phyloP scores from a whole-genome alignment of 768 basidiomycete genomes.

The Suillus spraguei region DNA sequence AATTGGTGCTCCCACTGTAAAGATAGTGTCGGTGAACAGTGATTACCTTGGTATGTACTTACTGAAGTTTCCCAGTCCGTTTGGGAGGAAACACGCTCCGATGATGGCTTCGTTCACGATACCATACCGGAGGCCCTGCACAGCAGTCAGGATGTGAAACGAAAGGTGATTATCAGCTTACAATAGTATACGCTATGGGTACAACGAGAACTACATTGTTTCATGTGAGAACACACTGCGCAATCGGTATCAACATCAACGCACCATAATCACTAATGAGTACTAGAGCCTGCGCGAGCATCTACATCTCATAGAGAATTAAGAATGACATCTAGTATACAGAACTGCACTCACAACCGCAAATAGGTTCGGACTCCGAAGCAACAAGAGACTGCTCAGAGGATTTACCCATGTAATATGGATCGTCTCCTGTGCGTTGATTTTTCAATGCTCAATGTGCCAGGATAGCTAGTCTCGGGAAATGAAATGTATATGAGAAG shows the following conservation, averaged over 20 bases:
- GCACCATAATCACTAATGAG: background rate
- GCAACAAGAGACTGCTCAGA: conserved; percentile 47
- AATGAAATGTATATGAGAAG: conserved; percentile 45
- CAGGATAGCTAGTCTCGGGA: conserved; percentile 70
- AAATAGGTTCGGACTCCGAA: conserved; percentile 62
- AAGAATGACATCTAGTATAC: background rate
- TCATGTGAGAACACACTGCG: conserved; percentile 33
- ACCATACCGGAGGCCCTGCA: no score
- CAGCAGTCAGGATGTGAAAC: no score
- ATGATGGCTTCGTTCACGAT: no score
- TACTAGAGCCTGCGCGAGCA: background rate
- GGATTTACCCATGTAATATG: conserved; percentile 53
- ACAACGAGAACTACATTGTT: conserved; percentile 40
- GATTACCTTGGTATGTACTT: no score
- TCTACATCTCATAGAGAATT: background rate
- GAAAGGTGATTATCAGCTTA: no score
- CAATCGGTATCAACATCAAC: background rate
- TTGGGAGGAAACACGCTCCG: no score
- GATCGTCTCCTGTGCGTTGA: conserved; percentile 33
- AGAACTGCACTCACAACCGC: conserved; percentile 44
- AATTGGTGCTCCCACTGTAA: no score
- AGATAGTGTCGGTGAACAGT: no score
- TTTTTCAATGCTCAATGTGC: conserved; percentile 56
- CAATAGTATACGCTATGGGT: no score
- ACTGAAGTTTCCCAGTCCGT: no score